phyloP scores from a whole-genome alignment of 345 rosid genomes.

The Acer saccharum region DNA sequence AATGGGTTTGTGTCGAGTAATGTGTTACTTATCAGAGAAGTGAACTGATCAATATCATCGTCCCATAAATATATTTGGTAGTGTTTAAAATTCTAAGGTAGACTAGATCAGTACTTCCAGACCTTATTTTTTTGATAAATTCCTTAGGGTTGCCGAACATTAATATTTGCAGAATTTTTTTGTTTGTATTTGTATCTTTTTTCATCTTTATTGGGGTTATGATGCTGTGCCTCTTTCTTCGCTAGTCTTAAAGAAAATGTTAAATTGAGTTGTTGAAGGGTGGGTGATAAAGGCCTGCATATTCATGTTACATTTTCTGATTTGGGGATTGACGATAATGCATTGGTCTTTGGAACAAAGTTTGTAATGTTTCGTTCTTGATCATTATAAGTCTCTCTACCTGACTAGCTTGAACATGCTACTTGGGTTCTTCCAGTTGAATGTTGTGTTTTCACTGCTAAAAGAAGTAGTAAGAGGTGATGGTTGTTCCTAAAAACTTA shows the following conservation, averaged over 20 bases:
- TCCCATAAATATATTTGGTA: not conserved
- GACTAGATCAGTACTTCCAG: not conserved
- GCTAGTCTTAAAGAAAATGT: not conserved
- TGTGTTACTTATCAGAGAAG: not conserved
- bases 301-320: not conserved
- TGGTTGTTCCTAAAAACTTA: not conserved
- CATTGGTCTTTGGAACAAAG: not conserved
- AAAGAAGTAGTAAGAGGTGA: not conserved
- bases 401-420: not conserved
- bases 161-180: not conserved
- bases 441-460: not conserved
- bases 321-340: not conserved
- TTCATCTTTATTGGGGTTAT: not conserved
- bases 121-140: not conserved
- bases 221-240: not conserved
- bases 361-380: not conserved
- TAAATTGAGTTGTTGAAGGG: conserved; percentile 4
- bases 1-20: not conserved
- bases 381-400: not conserved
- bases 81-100: not conserved
- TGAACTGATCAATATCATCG: not conserved
- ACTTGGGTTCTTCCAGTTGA: not conserved
- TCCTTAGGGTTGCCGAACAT: not conserved
- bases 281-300: not conserved
- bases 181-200: not conserved